A percentile compares a stretch with the other conserved stretches of the same genome.
These are phyloP conservation scores for Peltaster fructicola DNA, from an alignment of 2,329 filamentous ascomycete species.

Conservation along the genomic window DNA sequence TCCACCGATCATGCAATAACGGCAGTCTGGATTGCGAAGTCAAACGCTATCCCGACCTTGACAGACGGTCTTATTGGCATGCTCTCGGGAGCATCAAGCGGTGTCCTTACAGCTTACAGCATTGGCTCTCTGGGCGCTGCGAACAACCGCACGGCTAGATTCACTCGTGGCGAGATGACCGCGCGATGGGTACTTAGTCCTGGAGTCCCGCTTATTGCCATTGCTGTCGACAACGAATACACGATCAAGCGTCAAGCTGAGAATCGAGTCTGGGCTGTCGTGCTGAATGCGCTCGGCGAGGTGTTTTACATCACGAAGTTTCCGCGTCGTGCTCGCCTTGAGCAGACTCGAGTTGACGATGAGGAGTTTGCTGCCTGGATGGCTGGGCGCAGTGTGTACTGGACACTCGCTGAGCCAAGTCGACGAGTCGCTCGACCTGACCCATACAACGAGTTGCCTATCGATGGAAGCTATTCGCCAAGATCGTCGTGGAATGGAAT, in stretches of 20 bases:
- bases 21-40: slow-evolving; percentile 81
- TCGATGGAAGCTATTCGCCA: slow-evolving; percentile 61
- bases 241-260: slow-evolving; percentile 50
- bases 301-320: slow-evolving; percentile 66
- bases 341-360: slow-evolving; percentile 28
- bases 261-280: slow-evolving; percentile 72
- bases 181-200: slow-evolving; percentile 82
- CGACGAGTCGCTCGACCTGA: slow-evolving; percentile 54
- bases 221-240: slow-evolving; percentile 72
- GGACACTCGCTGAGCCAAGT: slow-evolving; percentile 65
- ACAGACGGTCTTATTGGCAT: slow-evolving; percentile 70
- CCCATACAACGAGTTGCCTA: slow-evolving; percentile 48
- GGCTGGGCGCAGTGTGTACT: slow-evolving; percentile 59
- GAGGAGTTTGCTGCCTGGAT: slow-evolving; percentile 60
- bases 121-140: slow-evolving; percentile 33
- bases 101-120: slow-evolving; percentile 67
- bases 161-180: slow-evolving; percentile 59
- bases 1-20: slow-evolving; percentile 53
- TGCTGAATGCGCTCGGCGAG: slow-evolving; percentile 85
- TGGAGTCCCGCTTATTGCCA: slow-evolving; percentile 74
- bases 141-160: slow-evolving; percentile 41
- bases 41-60: slow-evolving; percentile 47
- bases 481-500: slow-evolving; percentile 58
- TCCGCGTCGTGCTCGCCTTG: slow-evolving; percentile 37
- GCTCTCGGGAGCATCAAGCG: slow-evolving; percentile 65